Base-by-base conservation (phyloP, 768 basidiomycete species). In the Polyporus arcularius region DNA sequence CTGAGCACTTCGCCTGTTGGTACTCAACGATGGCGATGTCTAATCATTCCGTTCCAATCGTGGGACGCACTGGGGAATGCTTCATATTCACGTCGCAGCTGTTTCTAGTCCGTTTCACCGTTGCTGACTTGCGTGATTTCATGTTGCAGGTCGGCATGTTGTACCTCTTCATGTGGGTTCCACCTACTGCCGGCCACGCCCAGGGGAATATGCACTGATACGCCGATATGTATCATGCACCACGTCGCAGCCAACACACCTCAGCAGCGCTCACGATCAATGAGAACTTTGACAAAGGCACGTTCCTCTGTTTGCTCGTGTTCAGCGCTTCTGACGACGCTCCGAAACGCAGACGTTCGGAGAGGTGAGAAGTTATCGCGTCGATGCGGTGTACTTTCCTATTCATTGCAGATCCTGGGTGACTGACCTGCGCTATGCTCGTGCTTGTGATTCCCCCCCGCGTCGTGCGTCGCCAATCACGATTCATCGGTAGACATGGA, bases 201-300 rank as follows among this genome's bases (percentile, higher is more conserved):
- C 28, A 5, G 43, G 35, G 35, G 28, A 51, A 30, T 45, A 30
- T 15, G 49, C 43, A 28, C 50, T 32, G 45, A 35, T 26, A 38
- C n/a, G 30, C 41, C 57, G 74, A 74, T 50, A 75, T 81, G 11
- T 6, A 32, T 41, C 31, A 39, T 51, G n/a, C 21, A 21, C 32
- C 14, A 30, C 28, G 18, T 38, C 50, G 40, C 61, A 86, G 84
- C 49, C 84, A 86, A 71, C 91, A 95, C 74, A 90, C 90, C 4
- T 89, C 87, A 41, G 88, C 89, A 42, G 90, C 86, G 3, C 72
- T 92, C 66, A 90, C 89, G 1, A 76, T 97, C 57, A 97, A 96
- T 71, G 95, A 97, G 75, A 97, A 97, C 71, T 94, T 73, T 68
- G 94, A 96, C 72, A 75, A 79, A 74, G 90, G 93, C 88, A 65